Percentiles rank a stretch among this genome's conserved stretches.
These are phyloP conservation scores for Sisymbrium altissimum DNA, from an alignment of 345 rosid genomes.

Conservation along the genomic window DNA sequence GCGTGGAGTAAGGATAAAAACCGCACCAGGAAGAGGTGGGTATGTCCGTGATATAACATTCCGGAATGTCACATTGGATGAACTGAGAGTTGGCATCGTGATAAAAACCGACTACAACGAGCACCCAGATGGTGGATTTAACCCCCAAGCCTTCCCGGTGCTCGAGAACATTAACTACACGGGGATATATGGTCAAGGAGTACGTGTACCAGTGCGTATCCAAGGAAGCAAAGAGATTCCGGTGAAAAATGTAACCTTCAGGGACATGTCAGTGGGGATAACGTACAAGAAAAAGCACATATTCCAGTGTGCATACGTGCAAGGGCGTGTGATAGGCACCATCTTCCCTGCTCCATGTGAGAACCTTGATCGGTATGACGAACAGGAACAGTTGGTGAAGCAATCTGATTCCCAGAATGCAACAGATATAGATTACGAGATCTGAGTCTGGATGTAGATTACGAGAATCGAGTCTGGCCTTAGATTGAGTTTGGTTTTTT, in stretches of 20 bases:
- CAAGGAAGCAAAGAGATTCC: constrained; percentile 92
- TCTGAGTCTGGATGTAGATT: constrained; percentile 59
- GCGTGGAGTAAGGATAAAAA: constrained; percentile 92
- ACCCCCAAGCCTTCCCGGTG: constrained; percentile 70
- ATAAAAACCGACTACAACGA: constrained; percentile 95
- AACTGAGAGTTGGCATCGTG: constrained; percentile 83
- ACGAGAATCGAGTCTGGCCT: constrained; percentile 35
- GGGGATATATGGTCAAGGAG: constrained; percentile 85
- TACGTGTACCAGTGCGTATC: constrained; percentile 91
- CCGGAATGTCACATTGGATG: constrained; percentile 76
- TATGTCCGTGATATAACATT: constrained; percentile 66
- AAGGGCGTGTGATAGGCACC: constrained; percentile 83
- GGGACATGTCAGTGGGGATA: constrained; percentile 84
- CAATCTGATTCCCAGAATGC: constrained; percentile 59
- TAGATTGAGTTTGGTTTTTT: not conserved
- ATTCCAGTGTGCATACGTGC: constrained; percentile 85
- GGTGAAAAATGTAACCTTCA: constrained; percentile 69
- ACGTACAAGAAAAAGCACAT: constrained; percentile 92
- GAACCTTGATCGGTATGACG: constrained; percentile 84
- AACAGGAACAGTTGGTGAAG: constrained; percentile 61
- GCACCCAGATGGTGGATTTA: constrained; percentile 78
- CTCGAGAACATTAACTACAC: constrained; percentile 67
- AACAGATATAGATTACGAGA: constrained; percentile 83
- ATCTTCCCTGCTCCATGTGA: constrained; percentile 89
- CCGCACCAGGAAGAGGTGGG: constrained; percentile 94